These are phyloP conservation scores for Colletotrichum sp. DNA, from an alignment of 2,329 filamentous ascomycete genomes.

Conservation along the genomic window DNA sequence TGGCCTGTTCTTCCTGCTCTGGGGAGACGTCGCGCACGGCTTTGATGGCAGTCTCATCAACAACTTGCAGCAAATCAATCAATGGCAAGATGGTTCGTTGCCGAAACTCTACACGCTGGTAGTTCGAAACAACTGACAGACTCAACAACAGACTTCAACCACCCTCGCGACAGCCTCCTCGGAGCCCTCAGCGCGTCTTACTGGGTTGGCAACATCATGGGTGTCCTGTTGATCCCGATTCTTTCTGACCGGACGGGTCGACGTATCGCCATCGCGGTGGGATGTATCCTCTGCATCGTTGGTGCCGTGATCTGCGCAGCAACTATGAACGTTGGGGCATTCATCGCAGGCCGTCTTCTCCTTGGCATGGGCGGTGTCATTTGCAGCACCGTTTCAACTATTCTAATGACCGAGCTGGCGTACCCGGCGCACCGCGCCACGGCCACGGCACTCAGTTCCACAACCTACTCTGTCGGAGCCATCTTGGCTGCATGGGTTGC, in stretches of 20 bases:
- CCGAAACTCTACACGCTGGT: not conserved
- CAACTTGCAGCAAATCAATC: conserved; percentile 45
- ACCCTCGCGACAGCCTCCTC: conserved; percentile 33
- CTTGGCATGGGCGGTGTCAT: conserved; percentile 46
- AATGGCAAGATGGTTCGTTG: conserved; percentile 41
- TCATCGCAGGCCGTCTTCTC: conserved; percentile 44
- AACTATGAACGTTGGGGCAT: conserved; percentile 49
- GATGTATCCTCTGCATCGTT: conserved; percentile 33
- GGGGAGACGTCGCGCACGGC: conserved; percentile 46
- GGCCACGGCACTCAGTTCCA: conserved; percentile 39
- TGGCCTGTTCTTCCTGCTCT: conserved; percentile 35
- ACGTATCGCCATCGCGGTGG: conserved; percentile 33
- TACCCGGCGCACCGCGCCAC: conserved; percentile 19
- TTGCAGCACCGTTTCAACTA: conserved; percentile 54
- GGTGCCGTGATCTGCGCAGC: conserved; percentile 45
- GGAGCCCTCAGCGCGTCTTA: conserved; percentile 47
- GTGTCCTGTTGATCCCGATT: conserved; percentile 39
- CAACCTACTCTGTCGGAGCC: conserved; percentile 39
- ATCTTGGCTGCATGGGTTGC: conserved; percentile 43
- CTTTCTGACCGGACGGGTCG: conserved; percentile 36
- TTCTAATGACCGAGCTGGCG: conserved; percentile 41
- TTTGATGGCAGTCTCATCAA: conserved; percentile 58
- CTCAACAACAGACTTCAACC: conserved; percentile 29
- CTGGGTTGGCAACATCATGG: conserved; percentile 39
- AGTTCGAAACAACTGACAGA: not conserved